phyloP scores from a whole-genome alignment of 225 moss, liverwort and hornwort species.

The Sphagnum contortum region DNA sequence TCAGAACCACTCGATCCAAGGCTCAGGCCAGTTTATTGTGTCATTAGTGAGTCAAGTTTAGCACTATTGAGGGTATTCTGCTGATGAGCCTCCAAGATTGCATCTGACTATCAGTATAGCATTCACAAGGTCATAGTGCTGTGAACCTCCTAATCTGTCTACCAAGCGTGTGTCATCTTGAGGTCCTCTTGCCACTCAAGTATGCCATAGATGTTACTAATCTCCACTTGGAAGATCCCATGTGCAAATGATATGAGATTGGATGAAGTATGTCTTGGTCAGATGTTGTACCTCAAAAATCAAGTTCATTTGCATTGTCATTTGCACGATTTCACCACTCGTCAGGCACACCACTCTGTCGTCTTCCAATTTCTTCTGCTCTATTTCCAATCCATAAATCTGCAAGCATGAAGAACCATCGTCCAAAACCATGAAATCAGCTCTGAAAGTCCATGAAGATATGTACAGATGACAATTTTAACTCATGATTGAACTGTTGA shows the following conservation, averaged over 20 bases:
- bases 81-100: too few relatives aligned
- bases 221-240: slow-evolving; percentile 68
- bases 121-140: too few relatives aligned
- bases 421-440: background rate
- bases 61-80: too few relatives aligned
- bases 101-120: background rate
- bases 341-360: slow-evolving; percentile 77
- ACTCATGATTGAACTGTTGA: too few relatives aligned
- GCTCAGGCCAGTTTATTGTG: too few relatives aligned
- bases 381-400: slow-evolving; percentile 96
- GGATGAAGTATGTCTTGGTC: too few relatives aligned
- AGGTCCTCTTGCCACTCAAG: slow-evolving; percentile 80
- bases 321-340: slow-evolving; percentile 67
- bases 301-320: slow-evolving; percentile 36
- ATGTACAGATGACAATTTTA: background rate
- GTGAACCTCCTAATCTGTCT: too few relatives aligned
- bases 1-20: slow-evolving; percentile 38
- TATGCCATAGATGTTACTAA: slow-evolving; percentile 63
- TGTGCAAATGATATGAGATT: too few relatives aligned
- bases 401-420: slow-evolving; percentile 11
- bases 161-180: slow-evolving; percentile 26
- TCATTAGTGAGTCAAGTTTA: too few relatives aligned
- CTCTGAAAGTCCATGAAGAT: background rate
- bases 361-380: slow-evolving; percentile 91
- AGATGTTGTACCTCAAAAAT: slow-evolving; percentile 17